Evolutionary conservation across 768 basidiomycete genomes (phyloP).

Genomic region (Infundibulicybe gibba): DNA sequence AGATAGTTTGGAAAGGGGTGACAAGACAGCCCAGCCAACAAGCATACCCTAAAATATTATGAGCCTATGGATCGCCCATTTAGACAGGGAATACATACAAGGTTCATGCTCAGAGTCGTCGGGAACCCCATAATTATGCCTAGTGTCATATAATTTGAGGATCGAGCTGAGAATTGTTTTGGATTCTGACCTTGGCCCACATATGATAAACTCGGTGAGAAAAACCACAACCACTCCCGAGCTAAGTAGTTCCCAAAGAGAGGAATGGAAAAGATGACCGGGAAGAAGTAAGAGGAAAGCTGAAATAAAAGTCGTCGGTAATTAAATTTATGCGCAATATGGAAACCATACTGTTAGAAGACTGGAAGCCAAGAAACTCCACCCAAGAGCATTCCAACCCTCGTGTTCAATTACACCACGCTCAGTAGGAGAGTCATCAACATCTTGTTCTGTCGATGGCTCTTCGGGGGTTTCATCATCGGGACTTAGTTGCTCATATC

Average conservation of each 20-base stretch:
- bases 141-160: conserved; percentile 16
- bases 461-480: conserved; percentile 3
- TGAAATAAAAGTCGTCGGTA: conserved; percentile 1
- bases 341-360: conserved; percentile 62
- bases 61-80: not conserved
- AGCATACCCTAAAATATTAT: conserved; percentile 75
- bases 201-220: conserved; percentile 88
- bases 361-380: conserved; percentile 78
- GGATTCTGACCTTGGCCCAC: conserved; percentile 77
- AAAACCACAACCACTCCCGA: conserved; percentile 88
- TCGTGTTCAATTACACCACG: conserved; percentile 49
- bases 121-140: conserved; percentile 98
- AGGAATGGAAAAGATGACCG: conserved; percentile 83
- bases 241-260: conserved; percentile 83
- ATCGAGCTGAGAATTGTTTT: conserved; percentile 1
- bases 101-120: conserved; percentile 89
- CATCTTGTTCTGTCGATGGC: conserved; percentile 17
- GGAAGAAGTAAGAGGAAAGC: conserved; percentile 88
- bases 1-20: conserved; percentile 73
- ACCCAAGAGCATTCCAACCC: conserved; percentile 75
- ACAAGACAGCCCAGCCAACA: conserved; percentile 94
- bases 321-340: conserved; percentile 3
- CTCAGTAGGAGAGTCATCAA: conserved; percentile 10
- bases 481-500: conserved; percentile 44
- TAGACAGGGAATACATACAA: conserved; percentile 40